Conservation (phyloP, 345 rosid species). For the Brassica rapa region DNA sequence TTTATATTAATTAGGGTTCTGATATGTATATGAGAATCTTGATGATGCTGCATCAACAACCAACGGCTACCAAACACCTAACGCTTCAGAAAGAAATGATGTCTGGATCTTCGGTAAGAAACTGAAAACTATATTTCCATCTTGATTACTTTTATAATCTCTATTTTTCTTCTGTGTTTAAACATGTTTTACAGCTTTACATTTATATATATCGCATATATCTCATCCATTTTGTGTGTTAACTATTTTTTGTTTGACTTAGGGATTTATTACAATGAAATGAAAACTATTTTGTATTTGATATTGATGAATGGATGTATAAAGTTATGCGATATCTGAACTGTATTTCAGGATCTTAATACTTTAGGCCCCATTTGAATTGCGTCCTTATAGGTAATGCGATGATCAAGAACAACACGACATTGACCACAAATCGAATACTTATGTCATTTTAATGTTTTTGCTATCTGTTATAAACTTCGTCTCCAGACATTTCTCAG, state of each 20-base stretch:
- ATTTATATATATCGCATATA: not conserved
- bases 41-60: constrained; percentile 99
- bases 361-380: not conserved
- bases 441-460: not conserved
- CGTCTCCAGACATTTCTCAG: not conserved
- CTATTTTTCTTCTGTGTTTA: not conserved
- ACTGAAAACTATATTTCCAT: not conserved
- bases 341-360: constrained; percentile 7
- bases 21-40: constrained; percentile 82
- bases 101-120: constrained; percentile 26
- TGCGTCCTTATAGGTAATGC: not conserved
- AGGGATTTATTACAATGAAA: constrained; percentile 10
- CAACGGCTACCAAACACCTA: constrained; percentile 47
- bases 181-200: not conserved
- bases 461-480: not conserved
- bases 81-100: not conserved
- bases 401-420: not conserved
- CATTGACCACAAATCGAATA: not conserved
- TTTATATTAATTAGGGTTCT: constrained; percentile 31
- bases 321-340: not conserved
- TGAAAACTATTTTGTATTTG: not conserved
- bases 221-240: not conserved
- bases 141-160: not conserved
- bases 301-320: constrained; percentile 13
- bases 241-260: not conserved